phyloP scores from a whole-genome alignment of 257 asterid species.

The Osmanthus fragrans region DNA sequence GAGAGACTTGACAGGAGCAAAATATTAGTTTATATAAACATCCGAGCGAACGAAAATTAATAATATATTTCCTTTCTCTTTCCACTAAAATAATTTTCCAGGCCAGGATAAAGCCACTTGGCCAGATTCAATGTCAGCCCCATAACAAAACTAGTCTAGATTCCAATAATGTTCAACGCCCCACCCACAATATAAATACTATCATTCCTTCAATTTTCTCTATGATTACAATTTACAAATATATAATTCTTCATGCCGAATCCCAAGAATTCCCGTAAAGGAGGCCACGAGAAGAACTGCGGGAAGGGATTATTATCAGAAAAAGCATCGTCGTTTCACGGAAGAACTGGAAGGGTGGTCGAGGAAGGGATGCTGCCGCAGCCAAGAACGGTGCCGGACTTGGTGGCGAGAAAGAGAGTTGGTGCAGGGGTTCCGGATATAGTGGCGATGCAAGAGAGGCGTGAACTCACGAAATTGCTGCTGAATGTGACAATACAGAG shows the following conservation, averaged over 20 bases:
- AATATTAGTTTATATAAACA: too few relatives aligned
- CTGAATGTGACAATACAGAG: constrained; percentile 80
- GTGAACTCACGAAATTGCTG: constrained; percentile 65
- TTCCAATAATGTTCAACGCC: neutral
- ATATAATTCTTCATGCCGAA: constrained; percentile 36
- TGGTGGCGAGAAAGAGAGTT: neutral
- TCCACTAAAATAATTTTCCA: neutral
- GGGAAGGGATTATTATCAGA: constrained; percentile 34
- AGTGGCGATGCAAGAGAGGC: neutral
- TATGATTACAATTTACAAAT: neutral
- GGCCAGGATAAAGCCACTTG: neutral
- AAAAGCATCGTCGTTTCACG: constrained; percentile 45
- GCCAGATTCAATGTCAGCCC: too few relatives aligned
- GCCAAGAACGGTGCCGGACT: constrained; percentile 52
- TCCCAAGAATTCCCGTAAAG: constrained; percentile 31
- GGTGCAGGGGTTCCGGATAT: neutral
- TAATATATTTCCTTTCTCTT: too few relatives aligned
- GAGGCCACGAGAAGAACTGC: constrained; percentile 31
- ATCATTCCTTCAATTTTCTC: neutral
- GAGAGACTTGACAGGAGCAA: neutral
- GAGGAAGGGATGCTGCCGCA: constrained; percentile 22
- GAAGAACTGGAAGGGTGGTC: constrained; percentile 15
- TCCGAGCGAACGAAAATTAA: neutral
- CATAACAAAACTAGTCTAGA: too few relatives aligned
- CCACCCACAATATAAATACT: neutral